phyloP scores from a whole-genome alignment of 2,329 filamentous ascomycete species.

The Epichloe baconii region DNA sequence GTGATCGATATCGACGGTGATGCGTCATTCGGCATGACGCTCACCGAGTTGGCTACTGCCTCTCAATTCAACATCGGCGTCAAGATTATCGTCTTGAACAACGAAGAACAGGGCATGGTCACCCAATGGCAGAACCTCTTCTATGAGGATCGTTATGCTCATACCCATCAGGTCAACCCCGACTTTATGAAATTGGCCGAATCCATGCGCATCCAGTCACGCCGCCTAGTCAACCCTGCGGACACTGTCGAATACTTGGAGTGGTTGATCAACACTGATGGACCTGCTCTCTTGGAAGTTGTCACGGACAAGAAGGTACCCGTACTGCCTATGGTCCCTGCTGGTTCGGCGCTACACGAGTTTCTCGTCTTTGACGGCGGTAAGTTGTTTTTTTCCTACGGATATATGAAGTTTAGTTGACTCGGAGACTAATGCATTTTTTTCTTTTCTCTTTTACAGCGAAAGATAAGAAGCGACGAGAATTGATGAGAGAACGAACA shows the following conservation, averaged over 20 bases:
- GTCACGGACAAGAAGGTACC: conserved; percentile 85
- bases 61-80: conserved; percentile 92
- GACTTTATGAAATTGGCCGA: conserved; percentile 88
- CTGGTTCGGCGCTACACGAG: conserved; percentile 76
- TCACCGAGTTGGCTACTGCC: conserved; percentile 85
- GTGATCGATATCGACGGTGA: conserved; percentile 95
- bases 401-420: not conserved
- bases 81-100: conserved; percentile 90
- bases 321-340: conserved; percentile 95
- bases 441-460: conserved; percentile 24
- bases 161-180: conserved; percentile 92
- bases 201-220: conserved; percentile 74
- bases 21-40: conserved; percentile 97
- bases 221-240: conserved; percentile 57
- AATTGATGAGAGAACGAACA: conserved; percentile 52
- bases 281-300: conserved; percentile 87
- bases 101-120: conserved; percentile 96
- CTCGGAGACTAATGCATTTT: conserved; percentile 21
- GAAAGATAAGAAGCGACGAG: conserved; percentile 55
- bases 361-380: conserved; percentile 46
- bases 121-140: conserved; percentile 98
- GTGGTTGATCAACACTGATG: conserved; percentile 81
- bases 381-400: conserved; percentile 9
- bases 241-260: conserved; percentile 67
- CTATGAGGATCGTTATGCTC: conserved; percentile 84